Evolutionary conservation across 176 grass and related monocot species (phyloP).

Genomic region (Chloris gayana): DNA sequence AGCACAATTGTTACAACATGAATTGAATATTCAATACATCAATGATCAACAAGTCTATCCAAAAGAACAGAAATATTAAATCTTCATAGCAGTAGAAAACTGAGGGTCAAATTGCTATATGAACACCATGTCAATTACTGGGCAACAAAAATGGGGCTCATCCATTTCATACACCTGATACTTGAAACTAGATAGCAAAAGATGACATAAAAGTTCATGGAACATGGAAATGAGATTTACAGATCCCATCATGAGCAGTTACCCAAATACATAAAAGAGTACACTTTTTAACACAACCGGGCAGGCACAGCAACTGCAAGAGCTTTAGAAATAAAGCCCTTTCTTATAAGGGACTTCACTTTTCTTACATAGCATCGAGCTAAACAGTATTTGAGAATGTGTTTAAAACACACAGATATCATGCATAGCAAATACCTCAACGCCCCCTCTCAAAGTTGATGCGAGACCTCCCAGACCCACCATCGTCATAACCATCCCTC

Average conservation of each 20-base stretch:
- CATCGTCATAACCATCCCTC: conserved; percentile 83
- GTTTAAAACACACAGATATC: background rate
- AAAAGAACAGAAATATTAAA: background rate
- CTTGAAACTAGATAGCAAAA: background rate
- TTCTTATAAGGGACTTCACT: conserved; percentile 24
- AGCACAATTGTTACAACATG: background rate
- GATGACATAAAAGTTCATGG: background rate
- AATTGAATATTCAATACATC: too few relatives aligned
- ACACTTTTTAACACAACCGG: background rate
- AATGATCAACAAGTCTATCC: too few relatives aligned
- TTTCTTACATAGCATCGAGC: background rate
- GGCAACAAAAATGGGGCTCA: background rate
- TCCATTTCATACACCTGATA: background rate
- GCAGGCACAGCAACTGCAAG: background rate
- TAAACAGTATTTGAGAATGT: background rate
- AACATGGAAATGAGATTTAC: conserved; percentile 11
- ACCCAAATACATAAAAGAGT: conserved; percentile 26
- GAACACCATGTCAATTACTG: too few relatives aligned
- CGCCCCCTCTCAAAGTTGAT: conserved; percentile 86
- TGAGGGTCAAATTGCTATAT: background rate
- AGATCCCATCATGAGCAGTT: conserved; percentile 24
- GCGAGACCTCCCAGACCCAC: conserved; percentile 84
- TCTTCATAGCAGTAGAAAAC: background rate
- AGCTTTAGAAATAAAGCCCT: conserved; percentile 15
- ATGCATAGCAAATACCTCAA: conserved; percentile 43